These are phyloP conservation scores for Raphanus raphanistrum DNA, from an alignment of 345 rosid species.

Conservation along the genomic window DNA sequence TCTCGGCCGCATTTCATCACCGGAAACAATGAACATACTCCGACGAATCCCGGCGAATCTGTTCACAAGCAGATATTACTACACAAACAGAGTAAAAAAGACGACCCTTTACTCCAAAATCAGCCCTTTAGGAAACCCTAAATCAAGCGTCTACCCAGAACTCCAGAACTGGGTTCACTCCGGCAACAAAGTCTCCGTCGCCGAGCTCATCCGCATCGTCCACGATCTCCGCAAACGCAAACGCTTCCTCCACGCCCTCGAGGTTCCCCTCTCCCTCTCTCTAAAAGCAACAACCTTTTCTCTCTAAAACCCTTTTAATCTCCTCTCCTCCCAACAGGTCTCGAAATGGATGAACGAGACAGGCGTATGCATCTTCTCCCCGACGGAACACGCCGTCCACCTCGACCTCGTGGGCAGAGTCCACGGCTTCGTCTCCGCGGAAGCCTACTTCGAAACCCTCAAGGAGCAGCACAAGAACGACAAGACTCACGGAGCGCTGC, in stretches of 20 bases:
- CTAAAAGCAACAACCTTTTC: background rate
- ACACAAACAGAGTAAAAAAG: constrained; percentile 59
- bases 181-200: constrained; percentile 66
- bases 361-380: constrained; percentile 57
- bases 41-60: constrained; percentile 40
- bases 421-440: constrained; percentile 63
- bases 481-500: constrained; percentile 84
- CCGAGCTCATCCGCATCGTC: constrained; percentile 78
- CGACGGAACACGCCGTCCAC: constrained; percentile 78
- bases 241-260: constrained; percentile 80
- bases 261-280: constrained; percentile 31
- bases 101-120: constrained; percentile 66
- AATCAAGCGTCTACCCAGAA: constrained; percentile 55
- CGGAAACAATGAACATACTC: constrained; percentile 27
- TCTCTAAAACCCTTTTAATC: background rate
- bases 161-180: constrained; percentile 70
- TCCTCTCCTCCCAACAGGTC: constrained; percentile 44
- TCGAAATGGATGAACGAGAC: constrained; percentile 76
- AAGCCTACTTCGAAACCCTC: constrained; percentile 60
- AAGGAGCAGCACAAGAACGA: constrained; percentile 66
- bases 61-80: constrained; percentile 48
- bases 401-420: constrained; percentile 79
- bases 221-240: constrained; percentile 79
- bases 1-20: constrained; percentile 1
- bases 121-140: constrained; percentile 74